Evolutionary conservation across 2,329 filamentous ascomycete species (phyloP), one percentile per base, ranked within the genome.

Genomic region (Cercospora nicotianae): DNA sequence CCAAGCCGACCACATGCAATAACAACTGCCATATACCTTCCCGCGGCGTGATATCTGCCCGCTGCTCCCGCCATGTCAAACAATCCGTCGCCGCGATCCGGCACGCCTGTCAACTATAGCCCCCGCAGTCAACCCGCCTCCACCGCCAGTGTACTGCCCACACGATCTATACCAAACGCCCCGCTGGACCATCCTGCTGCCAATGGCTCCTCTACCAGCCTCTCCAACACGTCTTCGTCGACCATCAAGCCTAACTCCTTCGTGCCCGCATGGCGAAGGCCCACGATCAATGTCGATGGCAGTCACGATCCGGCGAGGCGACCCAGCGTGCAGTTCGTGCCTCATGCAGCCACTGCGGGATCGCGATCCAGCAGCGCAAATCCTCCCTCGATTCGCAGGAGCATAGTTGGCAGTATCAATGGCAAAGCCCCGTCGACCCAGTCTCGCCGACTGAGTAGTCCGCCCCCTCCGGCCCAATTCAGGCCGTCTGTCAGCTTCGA

Each of bases 401-500:
- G 61, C 8, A 28, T 68, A 42, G 64, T 69, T 33, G 53, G 64
- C 39, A 58, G 51, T n/a, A 23, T 55, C 45, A 69, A 63, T 39
- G 60, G 64, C 16, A 68, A 65, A 60, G 63, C 59, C 3, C 57
- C 66, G 39, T 67, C 65, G 28, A 36, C 51, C 5, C 26, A 20
- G 30, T 70, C 63, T 18, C 67, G 75, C 58, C 69, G 76, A 33
- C 58, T 77, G 57, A 77, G 75, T 64, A 75, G 73, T 65, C 76
- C 76, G 5, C 76, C 76, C 5, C 76, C 76, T 33, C 76, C 76
- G n/a, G 73, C 75, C 7, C 86, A 87, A 65, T 92, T 91, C 77
- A 84, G 88, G 66, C 83, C 86, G 53, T 88, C 89, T 71, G 89
- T 92, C 36, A 89, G 88, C n/a, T 92, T 92, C 76, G 89, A 92